Conservation (phyloP, 768 basidiomycete genomes). For the Podaxis sp. region DNA sequence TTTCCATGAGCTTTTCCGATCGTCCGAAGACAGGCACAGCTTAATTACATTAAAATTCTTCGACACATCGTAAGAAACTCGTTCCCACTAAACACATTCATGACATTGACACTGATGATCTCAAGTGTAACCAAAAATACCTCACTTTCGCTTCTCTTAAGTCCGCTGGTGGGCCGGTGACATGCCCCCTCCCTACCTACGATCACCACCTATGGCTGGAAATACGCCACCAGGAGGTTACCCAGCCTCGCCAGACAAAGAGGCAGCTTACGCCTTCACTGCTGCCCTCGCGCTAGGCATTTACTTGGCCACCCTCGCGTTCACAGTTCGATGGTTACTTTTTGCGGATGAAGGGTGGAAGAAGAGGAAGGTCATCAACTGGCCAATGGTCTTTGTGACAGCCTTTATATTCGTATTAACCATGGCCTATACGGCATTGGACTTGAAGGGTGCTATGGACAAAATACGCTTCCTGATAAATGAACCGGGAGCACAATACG, state of each 20-base stretch:
- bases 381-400: conserved; percentile 8
- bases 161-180: background rate
- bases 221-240: background rate
- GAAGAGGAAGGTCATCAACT: background rate
- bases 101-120: conserved; percentile 2
- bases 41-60: background rate
- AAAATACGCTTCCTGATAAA: background rate
- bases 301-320: background rate
- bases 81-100: background rate
- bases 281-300: conserved; percentile 1
- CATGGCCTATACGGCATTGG: conserved; percentile 2
- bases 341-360: conserved; percentile 12
- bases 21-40: background rate
- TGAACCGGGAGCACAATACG: background rate
- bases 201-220: background rate
- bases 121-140: background rate
- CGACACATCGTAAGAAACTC: background rate
- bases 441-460: background rate
- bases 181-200: background rate
- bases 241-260: conserved; percentile 1
- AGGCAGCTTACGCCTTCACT: background rate
- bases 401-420: background rate
- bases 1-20: background rate
- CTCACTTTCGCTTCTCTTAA: background rate
- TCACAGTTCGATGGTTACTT: conserved; percentile 9